Conservation (phyloP, 2,329 filamentous ascomycete genomes). For the Phialophora verrucosa region DNA sequence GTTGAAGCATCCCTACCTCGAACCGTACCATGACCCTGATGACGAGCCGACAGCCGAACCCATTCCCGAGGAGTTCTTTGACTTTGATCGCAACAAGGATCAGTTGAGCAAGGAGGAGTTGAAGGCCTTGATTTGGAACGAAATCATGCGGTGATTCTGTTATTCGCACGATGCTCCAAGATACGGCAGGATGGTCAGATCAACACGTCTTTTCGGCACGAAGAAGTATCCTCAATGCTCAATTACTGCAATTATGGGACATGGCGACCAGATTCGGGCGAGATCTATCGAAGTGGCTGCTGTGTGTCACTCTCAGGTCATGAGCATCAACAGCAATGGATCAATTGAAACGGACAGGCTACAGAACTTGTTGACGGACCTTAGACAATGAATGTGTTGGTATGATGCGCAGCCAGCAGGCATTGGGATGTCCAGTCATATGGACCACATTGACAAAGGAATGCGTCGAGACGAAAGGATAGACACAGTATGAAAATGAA, state of each 20-base stretch:
- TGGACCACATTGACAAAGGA: background rate
- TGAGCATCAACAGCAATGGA: background rate
- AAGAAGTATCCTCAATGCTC: background rate
- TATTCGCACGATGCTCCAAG: background rate
- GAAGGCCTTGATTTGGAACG: slow-evolving; percentile 94
- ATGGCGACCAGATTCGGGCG: background rate
- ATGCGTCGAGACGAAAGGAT: background rate
- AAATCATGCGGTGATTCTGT: slow-evolving; percentile 74
- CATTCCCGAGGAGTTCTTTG: slow-evolving; percentile 98
- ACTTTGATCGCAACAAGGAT: slow-evolving; percentile 99
- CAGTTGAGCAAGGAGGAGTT: slow-evolving; percentile 97
- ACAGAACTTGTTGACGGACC: background rate
- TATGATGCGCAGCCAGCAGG: background rate
- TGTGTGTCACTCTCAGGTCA: background rate
- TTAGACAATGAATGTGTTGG: background rate
- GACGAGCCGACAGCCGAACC: slow-evolving; percentile 96
- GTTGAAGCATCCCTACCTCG: slow-evolving; percentile 94
- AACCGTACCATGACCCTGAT: slow-evolving; percentile 98
- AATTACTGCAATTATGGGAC: background rate
- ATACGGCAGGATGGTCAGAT: background rate
- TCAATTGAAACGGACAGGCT: background rate
- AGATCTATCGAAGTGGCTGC: background rate
- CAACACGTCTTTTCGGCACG: background rate
- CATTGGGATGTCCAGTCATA: background rate
- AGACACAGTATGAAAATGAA: background rate